A percentile compares a stretch with the other conserved stretches of the same genome.
Evolutionary conservation across 306 rosid genomes (phyloP).

Genomic region (Elaeagnus macrophylla): DNA sequence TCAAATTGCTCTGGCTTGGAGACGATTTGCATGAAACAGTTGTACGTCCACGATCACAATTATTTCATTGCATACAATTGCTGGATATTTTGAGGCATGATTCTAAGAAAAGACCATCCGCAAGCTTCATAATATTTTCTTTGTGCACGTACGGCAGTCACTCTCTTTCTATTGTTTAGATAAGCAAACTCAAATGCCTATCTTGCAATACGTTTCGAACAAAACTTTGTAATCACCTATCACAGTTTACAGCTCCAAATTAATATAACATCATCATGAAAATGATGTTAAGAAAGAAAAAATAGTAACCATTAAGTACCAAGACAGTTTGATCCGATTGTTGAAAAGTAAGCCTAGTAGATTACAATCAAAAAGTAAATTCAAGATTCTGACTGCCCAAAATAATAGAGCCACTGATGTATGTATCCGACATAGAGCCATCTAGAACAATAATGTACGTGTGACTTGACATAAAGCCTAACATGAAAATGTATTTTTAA

Average conservation of each 20-base stretch:
- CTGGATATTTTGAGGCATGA: slow-evolving; percentile 61
- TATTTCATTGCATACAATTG: slow-evolving; percentile 57
- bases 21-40: slow-evolving; percentile 93
- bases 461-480: too few species aligned
- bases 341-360: too few species aligned
- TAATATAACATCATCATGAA: slow-evolving; percentile 1
- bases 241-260: slow-evolving; percentile 38
- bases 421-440: too few species aligned
- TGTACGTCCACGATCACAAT: slow-evolving; percentile 89
- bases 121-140: slow-evolving; percentile 91
- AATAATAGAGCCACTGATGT: too few species aligned
- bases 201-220: slow-evolving; percentile 74
- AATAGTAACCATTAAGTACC: too few species aligned
- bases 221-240: slow-evolving; percentile 88
- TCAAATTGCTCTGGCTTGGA: slow-evolving; percentile 88
- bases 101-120: slow-evolving; percentile 78
- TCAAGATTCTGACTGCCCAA: too few species aligned
- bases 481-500: too few species aligned
- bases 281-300: too few species aligned
- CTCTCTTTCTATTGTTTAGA: slow-evolving; percentile 83
- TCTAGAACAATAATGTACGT: too few species aligned
- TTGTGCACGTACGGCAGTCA: slow-evolving; percentile 96
- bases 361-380: too few species aligned
- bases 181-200: slow-evolving; percentile 89
- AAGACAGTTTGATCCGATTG: too few species aligned